Evolutionary conservation across 257 asterid species (phyloP).

Genomic region (Penstemon eatonii): DNA sequence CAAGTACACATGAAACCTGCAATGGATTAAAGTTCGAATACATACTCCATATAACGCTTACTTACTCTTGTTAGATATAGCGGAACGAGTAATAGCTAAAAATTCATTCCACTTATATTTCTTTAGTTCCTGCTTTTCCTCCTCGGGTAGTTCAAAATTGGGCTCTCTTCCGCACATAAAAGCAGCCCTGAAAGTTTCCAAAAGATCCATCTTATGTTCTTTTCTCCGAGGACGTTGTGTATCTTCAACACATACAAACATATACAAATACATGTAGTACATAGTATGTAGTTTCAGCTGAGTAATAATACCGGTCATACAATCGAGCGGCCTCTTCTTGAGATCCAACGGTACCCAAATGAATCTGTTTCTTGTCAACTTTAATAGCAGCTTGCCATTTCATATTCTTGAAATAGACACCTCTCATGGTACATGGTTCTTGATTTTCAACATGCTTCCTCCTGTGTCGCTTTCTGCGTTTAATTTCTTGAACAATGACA

Average conservation of each 20-base stretch:
- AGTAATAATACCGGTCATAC: constrained; percentile 64
- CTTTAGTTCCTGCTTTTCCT: constrained; percentile 75
- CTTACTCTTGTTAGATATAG: constrained; percentile 88
- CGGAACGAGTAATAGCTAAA: constrained; percentile 73
- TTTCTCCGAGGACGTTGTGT: too few relatives aligned
- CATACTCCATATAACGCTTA: constrained; percentile 13
- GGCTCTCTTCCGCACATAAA: constrained; percentile 99
- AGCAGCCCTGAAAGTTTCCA: constrained; percentile 66
- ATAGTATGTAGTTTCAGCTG: too few relatives aligned
- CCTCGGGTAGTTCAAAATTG: constrained; percentile 79
- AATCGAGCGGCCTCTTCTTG: constrained; percentile 94
- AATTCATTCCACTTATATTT: constrained; percentile 81
- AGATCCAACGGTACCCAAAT: constrained; percentile 90
- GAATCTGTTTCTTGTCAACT: constrained; percentile 95
- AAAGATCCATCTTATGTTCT: neutral
- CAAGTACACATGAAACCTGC: neutral
- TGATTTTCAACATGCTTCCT: constrained; percentile 81
- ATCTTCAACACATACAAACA: too few relatives aligned
- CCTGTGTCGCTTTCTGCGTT: constrained; percentile 82
- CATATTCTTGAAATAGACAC: constrained; percentile 90
- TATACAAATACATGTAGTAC: too few relatives aligned
- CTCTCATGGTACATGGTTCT: constrained; percentile 80
- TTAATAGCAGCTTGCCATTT: constrained; percentile 99
- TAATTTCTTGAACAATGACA: constrained; percentile 53
- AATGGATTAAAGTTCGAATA: constrained; percentile 5